phyloP scores from a whole-genome alignment of 768 basidiomycete species.

The Trametes cubensis region DNA sequence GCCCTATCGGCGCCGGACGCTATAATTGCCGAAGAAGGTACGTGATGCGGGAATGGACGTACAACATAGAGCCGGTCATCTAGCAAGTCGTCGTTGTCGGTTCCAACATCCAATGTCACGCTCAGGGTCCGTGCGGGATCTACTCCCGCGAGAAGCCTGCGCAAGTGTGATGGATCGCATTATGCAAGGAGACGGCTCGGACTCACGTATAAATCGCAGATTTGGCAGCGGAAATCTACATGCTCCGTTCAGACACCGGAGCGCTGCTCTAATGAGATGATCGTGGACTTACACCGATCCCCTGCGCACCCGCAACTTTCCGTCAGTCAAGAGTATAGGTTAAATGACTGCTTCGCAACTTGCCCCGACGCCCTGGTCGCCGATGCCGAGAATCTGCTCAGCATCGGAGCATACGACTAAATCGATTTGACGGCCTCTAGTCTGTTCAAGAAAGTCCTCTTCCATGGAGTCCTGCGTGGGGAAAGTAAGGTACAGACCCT shows the following conservation, averaged over 20 bases:
- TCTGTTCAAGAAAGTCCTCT: constrained; percentile 71
- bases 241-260: not conserved
- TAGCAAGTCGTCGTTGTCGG: constrained; percentile 65
- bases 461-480: constrained; percentile 68
- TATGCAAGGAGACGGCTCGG: not conserved
- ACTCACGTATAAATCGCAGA: constrained; percentile 73
- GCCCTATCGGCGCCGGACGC: constrained; percentile 48
- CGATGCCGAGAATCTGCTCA: constrained; percentile 82
- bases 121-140: constrained; percentile 59
- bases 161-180: not conserved
- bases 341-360: constrained; percentile 16
- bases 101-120: constrained; percentile 78
- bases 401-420: constrained; percentile 84
- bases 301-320: constrained; percentile 26
- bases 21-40: not conserved
- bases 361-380: constrained; percentile 74
- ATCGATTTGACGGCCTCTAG: constrained; percentile 64
- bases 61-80: constrained; percentile 70
- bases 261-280: not conserved
- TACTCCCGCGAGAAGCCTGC: constrained; percentile 65
- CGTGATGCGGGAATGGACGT: constrained; percentile 30
- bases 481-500: constrained; percentile 74
- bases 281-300: constrained; percentile 38
- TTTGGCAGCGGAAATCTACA: constrained; percentile 75
- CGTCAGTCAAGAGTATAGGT: not conserved